Evolutionary conservation across 768 basidiomycete genomes (phyloP).

Genomic region (Leccinum subgranulosum): DNA sequence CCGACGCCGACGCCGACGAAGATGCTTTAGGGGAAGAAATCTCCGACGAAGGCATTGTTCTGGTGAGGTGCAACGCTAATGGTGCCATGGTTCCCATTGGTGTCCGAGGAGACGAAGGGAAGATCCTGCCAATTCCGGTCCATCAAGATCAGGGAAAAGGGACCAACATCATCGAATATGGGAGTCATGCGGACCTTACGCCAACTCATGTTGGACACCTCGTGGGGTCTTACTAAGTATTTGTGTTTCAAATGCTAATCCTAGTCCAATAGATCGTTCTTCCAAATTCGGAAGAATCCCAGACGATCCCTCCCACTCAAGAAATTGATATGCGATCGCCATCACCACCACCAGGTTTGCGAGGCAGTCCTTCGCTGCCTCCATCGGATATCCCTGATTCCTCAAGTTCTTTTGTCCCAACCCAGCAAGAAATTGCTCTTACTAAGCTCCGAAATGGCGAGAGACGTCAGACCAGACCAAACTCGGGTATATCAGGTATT

Average conservation of each 20-base stretch:
- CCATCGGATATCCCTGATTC: constrained; percentile 25
- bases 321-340: constrained; percentile 25
- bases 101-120: constrained; percentile 52
- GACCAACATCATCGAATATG: constrained; percentile 34
- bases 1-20: constrained; percentile 41
- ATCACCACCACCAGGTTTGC: constrained; percentile 20
- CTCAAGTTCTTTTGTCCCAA: constrained; percentile 19
- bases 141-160: constrained; percentile 15
- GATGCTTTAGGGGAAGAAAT: constrained; percentile 60
- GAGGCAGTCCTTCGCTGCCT: constrained; percentile 21
- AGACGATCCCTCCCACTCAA: constrained; percentile 39
- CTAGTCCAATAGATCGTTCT: constrained; percentile 15
- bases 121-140: constrained; percentile 44
- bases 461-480: constrained; percentile 19
- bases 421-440: constrained; percentile 14
- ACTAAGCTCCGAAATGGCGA: constrained; percentile 16
- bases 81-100: constrained; percentile 47
- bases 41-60: constrained; percentile 25
- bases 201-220: constrained; percentile 56
- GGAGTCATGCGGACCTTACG: constrained; percentile 48
- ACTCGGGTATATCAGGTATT: constrained; percentile 48
- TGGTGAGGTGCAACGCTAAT: constrained; percentile 20
- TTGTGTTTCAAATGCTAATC: constrained; percentile 1
- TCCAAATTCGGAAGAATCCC: constrained; percentile 48
- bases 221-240: constrained; percentile 34